phyloP scores from a whole-genome alignment of 148 eudicot species.

The Heliosperma pusillum region DNA sequence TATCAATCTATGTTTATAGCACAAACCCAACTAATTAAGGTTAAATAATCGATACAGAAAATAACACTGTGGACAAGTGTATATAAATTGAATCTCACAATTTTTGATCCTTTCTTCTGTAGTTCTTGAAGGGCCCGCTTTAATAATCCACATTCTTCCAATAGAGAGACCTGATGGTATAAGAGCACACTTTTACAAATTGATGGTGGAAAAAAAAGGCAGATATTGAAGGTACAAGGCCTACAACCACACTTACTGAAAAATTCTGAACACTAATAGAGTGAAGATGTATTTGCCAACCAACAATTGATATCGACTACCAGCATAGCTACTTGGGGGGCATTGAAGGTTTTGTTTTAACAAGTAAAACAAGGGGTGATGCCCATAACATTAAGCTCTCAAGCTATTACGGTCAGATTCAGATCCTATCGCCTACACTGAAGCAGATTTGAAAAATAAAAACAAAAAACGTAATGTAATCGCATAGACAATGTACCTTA shows the following conservation, averaged over 20 bases:
- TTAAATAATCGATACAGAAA: not conserved
- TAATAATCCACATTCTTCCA: constrained; percentile 82
- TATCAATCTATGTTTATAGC: constrained; percentile 63
- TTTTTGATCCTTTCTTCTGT: constrained; percentile 66
- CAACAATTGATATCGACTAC: not conserved
- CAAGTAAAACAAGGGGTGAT: too few species aligned
- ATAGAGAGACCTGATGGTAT: constrained; percentile 55
- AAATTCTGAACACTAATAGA: not conserved
- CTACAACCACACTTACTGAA: not conserved
- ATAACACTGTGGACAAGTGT: not conserved
- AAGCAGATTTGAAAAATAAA: not conserved
- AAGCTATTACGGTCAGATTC: not conserved
- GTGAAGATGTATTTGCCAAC: not conserved
- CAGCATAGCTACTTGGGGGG: not conserved
- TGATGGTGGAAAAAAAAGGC: not conserved
- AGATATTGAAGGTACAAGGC: constrained; percentile 1
- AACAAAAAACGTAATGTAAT: not conserved
- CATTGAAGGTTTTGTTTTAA: not conserved
- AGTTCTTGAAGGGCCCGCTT: constrained; percentile 85
- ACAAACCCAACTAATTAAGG: constrained; percentile 18
- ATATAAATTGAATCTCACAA: constrained; percentile 50
- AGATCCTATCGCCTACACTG: not conserved
- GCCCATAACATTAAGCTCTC: not conserved
- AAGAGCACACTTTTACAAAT: not conserved
- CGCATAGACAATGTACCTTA: constrained; percentile 48